Evolutionary conservation across 768 basidiomycete genomes (phyloP).

Genomic region (Fomitopsis serialis): DNA sequence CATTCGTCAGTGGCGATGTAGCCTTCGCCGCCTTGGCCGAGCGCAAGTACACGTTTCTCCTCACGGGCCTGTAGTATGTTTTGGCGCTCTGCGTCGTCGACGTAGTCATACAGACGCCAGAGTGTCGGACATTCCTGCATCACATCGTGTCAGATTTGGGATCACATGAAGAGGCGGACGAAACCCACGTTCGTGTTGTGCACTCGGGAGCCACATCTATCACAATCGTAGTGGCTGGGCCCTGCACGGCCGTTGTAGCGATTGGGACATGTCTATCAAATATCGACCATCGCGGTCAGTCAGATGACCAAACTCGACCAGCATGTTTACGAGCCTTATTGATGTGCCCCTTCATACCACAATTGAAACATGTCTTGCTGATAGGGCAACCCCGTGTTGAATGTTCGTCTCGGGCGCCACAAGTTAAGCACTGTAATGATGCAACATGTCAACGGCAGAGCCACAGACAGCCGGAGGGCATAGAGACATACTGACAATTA

Average conservation of each 20-base stretch:
- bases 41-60: constrained; percentile 38
- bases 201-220: constrained; percentile 58
- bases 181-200: constrained; percentile 57
- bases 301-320: neutral
- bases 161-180: neutral
- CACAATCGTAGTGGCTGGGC: constrained; percentile 40
- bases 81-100: constrained; percentile 46
- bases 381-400: constrained; percentile 73
- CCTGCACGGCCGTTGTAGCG: constrained; percentile 31
- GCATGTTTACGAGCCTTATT: constrained; percentile 40
- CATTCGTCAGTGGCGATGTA: constrained; percentile 70
- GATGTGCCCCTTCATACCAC: constrained; percentile 83
- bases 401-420: constrained; percentile 78
- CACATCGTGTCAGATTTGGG: constrained; percentile 1
- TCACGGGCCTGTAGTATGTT: constrained; percentile 41
- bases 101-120: constrained; percentile 78
- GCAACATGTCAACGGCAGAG: neutral
- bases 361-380: constrained; percentile 73
- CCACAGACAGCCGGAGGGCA: neutral
- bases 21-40: constrained; percentile 74
- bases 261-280: constrained; percentile 64
- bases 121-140: constrained; percentile 75
- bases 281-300: neutral
- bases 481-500: constrained; percentile 49
- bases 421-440: constrained; percentile 61